Conservation (phyloP, 2,329 filamentous ascomycete genomes). For the Beauveria varroae region DNA sequence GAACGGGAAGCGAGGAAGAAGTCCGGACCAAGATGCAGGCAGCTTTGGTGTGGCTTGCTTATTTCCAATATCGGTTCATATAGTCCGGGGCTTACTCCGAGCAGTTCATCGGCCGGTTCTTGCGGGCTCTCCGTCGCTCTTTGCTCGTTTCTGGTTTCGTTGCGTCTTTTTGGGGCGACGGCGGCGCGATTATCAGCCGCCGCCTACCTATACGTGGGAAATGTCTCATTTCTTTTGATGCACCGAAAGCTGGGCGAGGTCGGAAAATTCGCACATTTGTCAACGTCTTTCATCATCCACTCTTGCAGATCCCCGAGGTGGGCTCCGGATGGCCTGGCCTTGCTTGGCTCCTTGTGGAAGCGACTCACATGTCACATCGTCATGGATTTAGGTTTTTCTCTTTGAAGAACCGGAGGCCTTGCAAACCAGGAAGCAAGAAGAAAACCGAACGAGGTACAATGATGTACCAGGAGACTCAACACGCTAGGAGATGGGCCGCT, state of each 20-base stretch:
- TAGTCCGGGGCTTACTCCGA: background rate
- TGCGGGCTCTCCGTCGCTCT: no score
- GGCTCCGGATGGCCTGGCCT: background rate
- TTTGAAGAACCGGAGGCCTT: background rate
- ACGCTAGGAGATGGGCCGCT: slow-evolving; percentile 1
- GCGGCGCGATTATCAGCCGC: no score
- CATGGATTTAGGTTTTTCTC: background rate
- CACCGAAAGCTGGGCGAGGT: background rate
- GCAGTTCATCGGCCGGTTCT: no score
- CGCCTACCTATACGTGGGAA: background rate
- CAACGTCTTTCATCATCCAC: background rate
- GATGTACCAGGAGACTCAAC: background rate
- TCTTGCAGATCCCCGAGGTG: slow-evolving; percentile 1
- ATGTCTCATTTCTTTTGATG: background rate
- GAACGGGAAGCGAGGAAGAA: background rate
- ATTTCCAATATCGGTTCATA: background rate
- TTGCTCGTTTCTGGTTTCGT: no score
- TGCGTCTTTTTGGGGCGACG: no score
- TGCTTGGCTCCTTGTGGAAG: slow-evolving; percentile 4
- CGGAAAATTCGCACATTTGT: background rate
- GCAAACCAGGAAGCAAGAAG: background rate
- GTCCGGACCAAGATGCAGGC: background rate
- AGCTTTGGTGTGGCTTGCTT: background rate
- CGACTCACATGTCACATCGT: slow-evolving; percentile 9
- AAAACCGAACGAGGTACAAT: background rate